Evolutionary conservation across 257 asterid species (phyloP), one percentile per base, ranked within the genome.

Genomic region (Rhazya stricta): DNA sequence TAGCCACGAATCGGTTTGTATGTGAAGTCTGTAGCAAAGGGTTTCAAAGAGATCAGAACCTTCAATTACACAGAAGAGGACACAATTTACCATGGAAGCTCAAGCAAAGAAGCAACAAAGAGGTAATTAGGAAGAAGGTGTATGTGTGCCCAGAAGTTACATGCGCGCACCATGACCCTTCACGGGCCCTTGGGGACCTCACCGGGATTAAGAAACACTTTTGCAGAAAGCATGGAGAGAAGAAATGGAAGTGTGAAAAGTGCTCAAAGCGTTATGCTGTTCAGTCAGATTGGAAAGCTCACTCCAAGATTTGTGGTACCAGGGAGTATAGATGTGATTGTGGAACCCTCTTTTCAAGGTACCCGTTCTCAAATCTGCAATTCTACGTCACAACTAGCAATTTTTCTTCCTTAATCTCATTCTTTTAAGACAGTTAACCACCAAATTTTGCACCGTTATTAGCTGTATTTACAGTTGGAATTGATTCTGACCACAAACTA

Each of bases 321-420:
- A 80, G 94, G 71, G 97, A 90, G 18, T 89, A 92, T 36, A 90
- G 88, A 73, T 92, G 98, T 71, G 96, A 90, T 71, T 92, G 98
- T 75, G 98, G 98, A n/a, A 89, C 96, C 80, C 87, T 92, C 76
- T 92, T 92, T 82, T 92, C 98, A 39, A 92, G 96, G 97, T 92
- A 7, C 68, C 27, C 15, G 21, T 15, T 30, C 16, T 15, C 41
- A 30, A 61, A 57, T 27, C 36, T 25, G 12, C 25, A 19, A 9
- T 61, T n/a, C 60, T 61, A 2, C 25, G 21, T 4, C 9, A 19
- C 19, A 51, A 51, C 8, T 19, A 18, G 58, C 25, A n/a, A n/a
- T 51, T 51, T 8, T 51, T 51, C 21, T 51, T 51, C 7, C n/a
- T 51, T 51, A 51, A 18, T 48, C 54, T 16, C 54, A 15, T 48